A percentile compares a stretch with the other conserved stretches of the same genome.
Evolutionary conservation across 176 grass and related monocot species (phyloP).

Genomic region (Urochloa ruziziensis): DNA sequence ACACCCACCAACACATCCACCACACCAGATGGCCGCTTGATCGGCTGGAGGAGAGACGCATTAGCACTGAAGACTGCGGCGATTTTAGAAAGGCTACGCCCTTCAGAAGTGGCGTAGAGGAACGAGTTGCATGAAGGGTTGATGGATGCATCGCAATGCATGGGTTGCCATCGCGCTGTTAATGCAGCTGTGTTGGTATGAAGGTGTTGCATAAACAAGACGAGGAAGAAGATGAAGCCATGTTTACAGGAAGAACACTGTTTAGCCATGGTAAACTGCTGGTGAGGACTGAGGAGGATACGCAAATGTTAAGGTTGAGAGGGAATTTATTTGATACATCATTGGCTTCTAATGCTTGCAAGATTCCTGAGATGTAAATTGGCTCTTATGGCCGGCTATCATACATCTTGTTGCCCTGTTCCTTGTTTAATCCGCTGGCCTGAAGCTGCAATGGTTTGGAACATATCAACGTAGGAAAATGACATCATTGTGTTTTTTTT

Average conservation of each 20-base stretch:
- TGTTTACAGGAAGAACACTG: not conserved
- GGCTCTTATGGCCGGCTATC: conserved; percentile 24
- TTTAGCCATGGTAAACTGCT: conserved; percentile 24
- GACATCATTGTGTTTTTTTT: too few species aligned
- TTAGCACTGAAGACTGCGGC: too few species aligned
- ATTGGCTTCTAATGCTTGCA: conserved; percentile 34
- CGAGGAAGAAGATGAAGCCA: conserved; percentile 29
- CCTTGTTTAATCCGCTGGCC: not conserved
- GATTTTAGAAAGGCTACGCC: too few species aligned
- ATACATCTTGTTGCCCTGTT: not conserved
- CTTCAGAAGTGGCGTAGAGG: too few species aligned
- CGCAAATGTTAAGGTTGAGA: conserved; percentile 16
- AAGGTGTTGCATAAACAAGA: conserved; percentile 29
- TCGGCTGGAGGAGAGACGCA: too few species aligned
- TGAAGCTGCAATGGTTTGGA: too few species aligned
- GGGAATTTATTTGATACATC: conserved; percentile 30
- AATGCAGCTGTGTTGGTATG: not conserved
- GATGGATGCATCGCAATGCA: too few species aligned
- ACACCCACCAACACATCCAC: too few species aligned
- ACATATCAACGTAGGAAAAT: too few species aligned
- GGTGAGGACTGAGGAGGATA: not conserved
- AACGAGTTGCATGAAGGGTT: too few species aligned
- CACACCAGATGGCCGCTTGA: too few species aligned
- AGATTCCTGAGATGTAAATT: conserved; percentile 14
- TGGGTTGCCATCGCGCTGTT: too few species aligned